Conservation (phyloP, 805 yeast genomes). For the Candida sphagnicola region DNA sequence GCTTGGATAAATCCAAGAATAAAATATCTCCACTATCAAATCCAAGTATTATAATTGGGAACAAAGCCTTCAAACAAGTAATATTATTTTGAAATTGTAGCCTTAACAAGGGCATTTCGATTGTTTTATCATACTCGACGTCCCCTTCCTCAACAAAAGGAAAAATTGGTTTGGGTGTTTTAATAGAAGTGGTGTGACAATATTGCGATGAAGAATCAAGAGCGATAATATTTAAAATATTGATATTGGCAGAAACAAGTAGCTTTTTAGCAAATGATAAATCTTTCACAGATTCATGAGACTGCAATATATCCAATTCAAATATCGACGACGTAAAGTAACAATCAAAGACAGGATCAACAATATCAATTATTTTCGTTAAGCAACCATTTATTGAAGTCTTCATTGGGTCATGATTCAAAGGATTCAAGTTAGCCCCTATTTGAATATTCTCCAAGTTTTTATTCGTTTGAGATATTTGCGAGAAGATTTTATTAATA, state of each 20-base stretch:
- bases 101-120: slow-evolving; percentile 45
- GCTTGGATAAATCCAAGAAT: slow-evolving; percentile 51
- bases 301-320: slow-evolving; percentile 2
- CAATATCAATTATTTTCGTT: slow-evolving; percentile 15
- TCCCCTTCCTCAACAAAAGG: slow-evolving; percentile 16
- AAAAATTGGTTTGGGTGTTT: slow-evolving; percentile 17
- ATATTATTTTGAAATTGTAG: slow-evolving; percentile 33
- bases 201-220: slow-evolving; percentile 25
- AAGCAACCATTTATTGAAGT: slow-evolving; percentile 49
- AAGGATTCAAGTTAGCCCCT: slow-evolving; percentile 53
- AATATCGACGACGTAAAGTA: slow-evolving; percentile 1
- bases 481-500: slow-evolving; percentile 38
- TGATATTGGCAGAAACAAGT: slow-evolving; percentile 45
- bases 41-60: slow-evolving; percentile 55
- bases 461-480: slow-evolving; percentile 27
- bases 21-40: slow-evolving; percentile 64
- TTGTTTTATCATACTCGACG: slow-evolving; percentile 27
- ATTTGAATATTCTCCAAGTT: slow-evolving; percentile 42
- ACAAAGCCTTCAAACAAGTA: slow-evolving; percentile 34
- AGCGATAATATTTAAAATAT: slow-evolving; percentile 44
- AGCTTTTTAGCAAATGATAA: slow-evolving; percentile 19
- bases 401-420: slow-evolving; percentile 49
- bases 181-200: slow-evolving; percentile 15
- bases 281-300: neutral
- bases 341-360: slow-evolving; percentile 3